These are phyloP conservation scores for Yarrowia sp. DNA, from an alignment of 805 yeast species.

Conservation along the genomic window DNA sequence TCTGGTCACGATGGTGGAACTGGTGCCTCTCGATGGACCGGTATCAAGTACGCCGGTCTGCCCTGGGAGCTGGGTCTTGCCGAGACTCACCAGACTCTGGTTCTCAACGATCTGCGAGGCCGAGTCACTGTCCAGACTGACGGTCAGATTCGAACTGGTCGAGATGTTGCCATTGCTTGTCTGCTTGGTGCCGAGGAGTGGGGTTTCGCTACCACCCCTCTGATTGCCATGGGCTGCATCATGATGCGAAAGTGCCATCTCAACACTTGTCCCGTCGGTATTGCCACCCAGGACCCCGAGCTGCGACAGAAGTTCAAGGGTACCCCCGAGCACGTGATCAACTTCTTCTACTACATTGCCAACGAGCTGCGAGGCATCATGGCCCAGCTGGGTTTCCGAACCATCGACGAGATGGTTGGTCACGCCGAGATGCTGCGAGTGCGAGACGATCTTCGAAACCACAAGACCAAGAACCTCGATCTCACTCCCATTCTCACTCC, in stretches of 20 bases:
- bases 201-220: slow-evolving; percentile 97
- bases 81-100: slow-evolving; percentile 97
- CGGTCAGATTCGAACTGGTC: slow-evolving; percentile 96
- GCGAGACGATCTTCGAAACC: slow-evolving; percentile 81
- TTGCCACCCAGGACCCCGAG: slow-evolving; percentile 97
- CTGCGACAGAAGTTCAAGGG: slow-evolving; percentile 91
- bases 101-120: slow-evolving; percentile 93
- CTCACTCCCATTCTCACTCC: slow-evolving; percentile 94
- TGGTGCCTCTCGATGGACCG: slow-evolving; percentile 98
- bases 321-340: slow-evolving; percentile 97
- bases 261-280: slow-evolving; percentile 96
- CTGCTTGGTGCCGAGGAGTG: slow-evolving; percentile 97
- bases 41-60: slow-evolving; percentile 94
- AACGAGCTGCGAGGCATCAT: slow-evolving; percentile 89
- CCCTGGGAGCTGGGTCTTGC: slow-evolving; percentile 99
- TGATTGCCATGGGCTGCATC: slow-evolving; percentile 96
- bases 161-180: slow-evolving; percentile 96
- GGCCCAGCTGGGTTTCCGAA: slow-evolving; percentile 95
- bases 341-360: slow-evolving; percentile 93
- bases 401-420: slow-evolving; percentile 97
- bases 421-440: slow-evolving; percentile 89
- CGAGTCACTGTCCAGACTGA: slow-evolving; percentile 97
- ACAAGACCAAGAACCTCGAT: slow-evolving; percentile 91
- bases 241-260: slow-evolving; percentile 95
- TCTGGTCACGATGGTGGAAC: slow-evolving; percentile 99